phyloP scores from a whole-genome alignment of 2,329 filamentous ascomycete genomes.

The Aphanoascus verrucosus region DNA sequence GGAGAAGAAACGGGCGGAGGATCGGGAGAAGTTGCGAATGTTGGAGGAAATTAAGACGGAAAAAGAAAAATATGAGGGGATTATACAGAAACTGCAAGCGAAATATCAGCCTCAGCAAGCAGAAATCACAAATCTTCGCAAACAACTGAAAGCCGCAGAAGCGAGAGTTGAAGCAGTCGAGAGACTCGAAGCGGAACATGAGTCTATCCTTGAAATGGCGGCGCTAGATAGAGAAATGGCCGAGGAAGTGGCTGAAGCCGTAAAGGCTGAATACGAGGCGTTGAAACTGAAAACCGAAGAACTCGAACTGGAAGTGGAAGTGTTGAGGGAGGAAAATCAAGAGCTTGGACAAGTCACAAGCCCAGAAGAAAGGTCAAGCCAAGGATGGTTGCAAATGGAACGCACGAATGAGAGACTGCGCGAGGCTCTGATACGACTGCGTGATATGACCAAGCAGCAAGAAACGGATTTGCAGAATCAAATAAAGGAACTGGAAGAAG shows the following conservation, averaged over 20 bases:
- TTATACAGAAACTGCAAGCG: constrained; percentile 81
- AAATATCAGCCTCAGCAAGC: constrained; percentile 80
- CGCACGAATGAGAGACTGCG: constrained; percentile 76
- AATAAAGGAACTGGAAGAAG: constrained; percentile 61
- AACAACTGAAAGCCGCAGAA: constrained; percentile 66
- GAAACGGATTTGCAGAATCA: constrained; percentile 69
- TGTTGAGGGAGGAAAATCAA: constrained; percentile 74
- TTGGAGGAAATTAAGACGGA: constrained; percentile 61
- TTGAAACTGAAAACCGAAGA: constrained; percentile 70
- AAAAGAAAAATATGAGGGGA: constrained; percentile 51
- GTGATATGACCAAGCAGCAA: constrained; percentile 77
- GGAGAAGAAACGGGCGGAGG: constrained; percentile 76
- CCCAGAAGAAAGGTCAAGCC: constrained; percentile 73
- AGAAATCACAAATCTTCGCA: constrained; percentile 66
- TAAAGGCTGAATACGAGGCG: constrained; percentile 68
- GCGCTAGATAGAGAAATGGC: constrained; percentile 92
- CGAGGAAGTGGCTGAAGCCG: constrained; percentile 76
- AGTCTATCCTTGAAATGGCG: constrained; percentile 73
- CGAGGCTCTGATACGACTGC: constrained; percentile 71
- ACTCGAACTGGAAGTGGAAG: constrained; percentile 74
- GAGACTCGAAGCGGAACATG: constrained; percentile 68
- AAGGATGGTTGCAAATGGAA: constrained; percentile 86
- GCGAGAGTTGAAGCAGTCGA: constrained; percentile 58
- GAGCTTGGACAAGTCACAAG: constrained; percentile 77
- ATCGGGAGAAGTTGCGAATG: constrained; percentile 71